These are phyloP conservation scores for Breviolum minutum DNA, from an alignment of 73 alveolate genomes.

Conservation along the genomic window DNA sequence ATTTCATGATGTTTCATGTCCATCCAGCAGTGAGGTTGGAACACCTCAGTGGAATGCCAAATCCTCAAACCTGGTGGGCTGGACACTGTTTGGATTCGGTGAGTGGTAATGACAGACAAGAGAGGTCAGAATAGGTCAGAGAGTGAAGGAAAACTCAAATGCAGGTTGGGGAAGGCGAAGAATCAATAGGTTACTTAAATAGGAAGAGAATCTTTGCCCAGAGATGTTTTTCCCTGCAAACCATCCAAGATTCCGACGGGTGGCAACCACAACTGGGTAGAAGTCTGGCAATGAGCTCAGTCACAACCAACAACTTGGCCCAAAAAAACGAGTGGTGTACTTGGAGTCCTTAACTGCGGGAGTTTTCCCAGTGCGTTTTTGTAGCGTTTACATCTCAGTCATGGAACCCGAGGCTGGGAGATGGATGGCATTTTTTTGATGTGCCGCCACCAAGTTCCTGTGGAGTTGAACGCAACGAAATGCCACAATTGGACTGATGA, in stretches of 20 bases:
- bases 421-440: conserved; percentile 88
- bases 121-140: neutral
- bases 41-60: conserved; percentile 80
- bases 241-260: conserved; percentile 76
- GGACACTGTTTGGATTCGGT: neutral
- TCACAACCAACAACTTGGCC: neutral
- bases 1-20: neutral
- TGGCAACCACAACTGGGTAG: conserved; percentile 95
- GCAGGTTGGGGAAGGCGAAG: neutral
- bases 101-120: neutral
- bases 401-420: conserved; percentile 27
- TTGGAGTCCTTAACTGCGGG: neutral
- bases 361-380: neutral
- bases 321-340: too few relatives aligned
- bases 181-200: neutral
- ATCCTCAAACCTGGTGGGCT: neutral
- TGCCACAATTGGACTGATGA: too few relatives aligned
- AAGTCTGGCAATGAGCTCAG: conserved; percentile 71
- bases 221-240: neutral
- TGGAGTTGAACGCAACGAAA: neutral
- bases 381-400: neutral
- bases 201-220: neutral
- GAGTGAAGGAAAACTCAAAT: too few relatives aligned
- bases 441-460: neutral
- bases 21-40: conserved; percentile 14